These are phyloP conservation scores for Candida pini DNA, from an alignment of 805 yeast species.

Conservation along the genomic window DNA sequence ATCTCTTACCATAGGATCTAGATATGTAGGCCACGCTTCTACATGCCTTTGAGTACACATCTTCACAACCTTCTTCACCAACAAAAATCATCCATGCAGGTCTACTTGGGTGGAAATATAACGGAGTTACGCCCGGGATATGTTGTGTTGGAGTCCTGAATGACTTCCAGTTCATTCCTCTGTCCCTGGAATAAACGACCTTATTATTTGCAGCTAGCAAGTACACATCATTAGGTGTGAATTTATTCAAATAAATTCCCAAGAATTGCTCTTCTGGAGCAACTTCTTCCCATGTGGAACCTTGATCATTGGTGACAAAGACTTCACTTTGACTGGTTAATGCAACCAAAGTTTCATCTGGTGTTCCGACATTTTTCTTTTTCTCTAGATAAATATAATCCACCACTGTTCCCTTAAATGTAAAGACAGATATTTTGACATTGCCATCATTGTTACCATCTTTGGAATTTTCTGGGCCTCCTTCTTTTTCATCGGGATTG, in stretches of 20 bases:
- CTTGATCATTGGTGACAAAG: constrained; percentile 69
- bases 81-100: constrained; percentile 60
- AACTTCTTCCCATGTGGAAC: constrained; percentile 45
- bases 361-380: constrained; percentile 31
- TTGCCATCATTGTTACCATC: constrained; percentile 34
- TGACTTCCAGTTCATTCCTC: constrained; percentile 55
- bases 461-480: constrained; percentile 28
- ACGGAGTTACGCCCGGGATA: constrained; percentile 33
- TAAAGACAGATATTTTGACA: constrained; percentile 38
- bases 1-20: constrained; percentile 59
- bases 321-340: constrained; percentile 50
- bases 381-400: constrained; percentile 61
- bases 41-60: constrained; percentile 42
- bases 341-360: constrained; percentile 61
- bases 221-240: constrained; percentile 47
- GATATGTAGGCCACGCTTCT: constrained; percentile 55
- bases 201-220: constrained; percentile 42
- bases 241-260: constrained; percentile 52
- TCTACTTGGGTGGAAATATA: constrained; percentile 62
- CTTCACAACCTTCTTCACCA: constrained; percentile 57
- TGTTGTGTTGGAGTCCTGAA: constrained; percentile 51
- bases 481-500: constrained; percentile 30
- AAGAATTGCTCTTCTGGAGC: constrained; percentile 41
- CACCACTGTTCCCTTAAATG: constrained; percentile 48
- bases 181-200: constrained; percentile 58